Percentiles rank a stretch among this genome's conserved stretches.
Conservation (phyloP, 2,329 filamentous ascomycete species). For the Ophiocordyceps camponoti-saundersi region DNA sequence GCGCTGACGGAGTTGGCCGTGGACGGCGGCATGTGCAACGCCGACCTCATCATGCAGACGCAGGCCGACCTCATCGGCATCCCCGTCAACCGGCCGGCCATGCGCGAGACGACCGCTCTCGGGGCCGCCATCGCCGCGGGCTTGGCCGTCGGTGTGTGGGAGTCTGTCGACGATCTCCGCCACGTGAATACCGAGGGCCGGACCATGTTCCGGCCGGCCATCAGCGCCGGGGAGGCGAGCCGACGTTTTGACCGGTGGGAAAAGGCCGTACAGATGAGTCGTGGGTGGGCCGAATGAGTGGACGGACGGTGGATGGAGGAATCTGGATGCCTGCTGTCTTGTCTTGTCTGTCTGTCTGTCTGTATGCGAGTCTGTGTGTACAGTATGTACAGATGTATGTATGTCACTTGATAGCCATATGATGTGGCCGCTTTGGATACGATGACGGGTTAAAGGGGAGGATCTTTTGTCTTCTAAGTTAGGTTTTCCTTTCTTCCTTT, state of each 20-base stretch:
- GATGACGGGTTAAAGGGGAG: too few species aligned
- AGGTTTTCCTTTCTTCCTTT: too few species aligned
- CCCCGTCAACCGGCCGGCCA: slow-evolving; percentile 65
- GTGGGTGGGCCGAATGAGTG: slow-evolving; percentile 41
- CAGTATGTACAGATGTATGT: too few species aligned
- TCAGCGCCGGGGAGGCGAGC: slow-evolving; percentile 38
- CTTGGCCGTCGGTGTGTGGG: slow-evolving; percentile 63
- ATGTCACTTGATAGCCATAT: too few species aligned
- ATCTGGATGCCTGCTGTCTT: too few species aligned
- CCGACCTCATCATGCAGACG: slow-evolving; percentile 78
- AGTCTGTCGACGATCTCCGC: slow-evolving; percentile 51
- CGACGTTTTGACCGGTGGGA: slow-evolving; percentile 56
- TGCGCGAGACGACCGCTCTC: slow-evolving; percentile 81
- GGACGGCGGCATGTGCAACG: slow-evolving; percentile 81
- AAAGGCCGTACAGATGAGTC: slow-evolving; percentile 64
- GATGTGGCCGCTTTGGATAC: too few species aligned
- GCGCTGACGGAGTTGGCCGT: slow-evolving; percentile 61
- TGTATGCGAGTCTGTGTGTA: too few species aligned
- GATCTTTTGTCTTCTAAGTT: too few species aligned
- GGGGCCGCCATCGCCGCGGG: slow-evolving; percentile 81
- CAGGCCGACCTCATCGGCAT: slow-evolving; percentile 77
- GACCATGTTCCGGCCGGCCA: slow-evolving; percentile 50
- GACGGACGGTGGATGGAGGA: too few species aligned
- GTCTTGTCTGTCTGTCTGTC: too few species aligned
- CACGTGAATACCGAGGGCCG: slow-evolving; percentile 54